These are phyloP conservation scores for Solanum medicagineum DNA, from an alignment of 257 asterid species.

Conservation along the genomic window DNA sequence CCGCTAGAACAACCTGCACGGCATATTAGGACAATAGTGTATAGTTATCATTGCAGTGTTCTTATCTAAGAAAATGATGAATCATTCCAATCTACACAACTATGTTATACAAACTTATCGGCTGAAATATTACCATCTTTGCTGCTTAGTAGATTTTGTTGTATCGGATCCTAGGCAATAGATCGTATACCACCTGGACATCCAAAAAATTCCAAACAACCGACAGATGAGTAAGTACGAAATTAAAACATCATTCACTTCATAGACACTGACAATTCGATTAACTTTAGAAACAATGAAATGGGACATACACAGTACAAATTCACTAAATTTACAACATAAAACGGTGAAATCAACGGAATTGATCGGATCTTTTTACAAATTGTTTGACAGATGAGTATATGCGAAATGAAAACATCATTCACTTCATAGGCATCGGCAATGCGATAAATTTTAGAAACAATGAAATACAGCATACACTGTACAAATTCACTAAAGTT, in stretches of 20 bases:
- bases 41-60: neutral
- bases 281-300: neutral
- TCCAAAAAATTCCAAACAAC: neutral
- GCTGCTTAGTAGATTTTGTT: neutral
- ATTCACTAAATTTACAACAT: neutral
- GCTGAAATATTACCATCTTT: neutral
- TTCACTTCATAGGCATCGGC: neutral
- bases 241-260: neutral
- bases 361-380: neutral
- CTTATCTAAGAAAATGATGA: neutral
- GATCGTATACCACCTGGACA: neutral
- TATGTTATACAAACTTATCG: neutral
- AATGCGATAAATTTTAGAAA: neutral
- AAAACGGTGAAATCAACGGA: neutral
- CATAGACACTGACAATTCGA: neutral
- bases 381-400: neutral
- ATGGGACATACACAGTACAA: neutral
- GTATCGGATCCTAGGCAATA: neutral
- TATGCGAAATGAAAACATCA: neutral
- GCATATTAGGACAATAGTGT: neutral
- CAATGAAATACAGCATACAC: neutral
- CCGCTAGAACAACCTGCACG: conserved; percentile 86
- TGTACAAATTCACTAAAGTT: neutral
- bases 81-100: neutral
- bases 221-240: neutral